A percentile compares a stretch with the other conserved stretches of the same genome.
phyloP scores from a whole-genome alignment of 805 yeast species.

The Kuraishia cidri region DNA sequence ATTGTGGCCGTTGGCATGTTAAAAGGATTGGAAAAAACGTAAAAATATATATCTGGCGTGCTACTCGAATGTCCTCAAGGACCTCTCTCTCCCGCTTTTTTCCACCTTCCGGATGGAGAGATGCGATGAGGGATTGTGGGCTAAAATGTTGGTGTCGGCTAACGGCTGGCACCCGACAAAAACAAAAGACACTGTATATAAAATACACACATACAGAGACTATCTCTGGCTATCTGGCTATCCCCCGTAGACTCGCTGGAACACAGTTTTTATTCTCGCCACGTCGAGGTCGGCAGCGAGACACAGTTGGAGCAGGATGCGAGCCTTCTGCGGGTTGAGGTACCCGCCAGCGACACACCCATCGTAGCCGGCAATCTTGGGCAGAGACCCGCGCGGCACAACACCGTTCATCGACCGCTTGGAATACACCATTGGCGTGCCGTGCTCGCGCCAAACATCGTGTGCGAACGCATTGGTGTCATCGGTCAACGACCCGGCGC shows the following conservation, averaged over 20 bases:
- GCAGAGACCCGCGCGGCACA: slow-evolving; percentile 47
- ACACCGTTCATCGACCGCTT: slow-evolving; percentile 65
- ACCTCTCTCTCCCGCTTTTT: no score
- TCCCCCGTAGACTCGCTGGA: slow-evolving; percentile 2
- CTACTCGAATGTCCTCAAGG: no score
- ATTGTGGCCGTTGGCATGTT: no score
- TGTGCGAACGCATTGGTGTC: slow-evolving; percentile 34
- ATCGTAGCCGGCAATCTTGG: slow-evolving; percentile 19
- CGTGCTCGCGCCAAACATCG: slow-evolving; percentile 24
- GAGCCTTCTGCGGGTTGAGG: slow-evolving; percentile 55
- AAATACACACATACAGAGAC: no score
- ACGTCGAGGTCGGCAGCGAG: neutral
- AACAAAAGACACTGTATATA: no score
- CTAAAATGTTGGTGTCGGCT: no score
- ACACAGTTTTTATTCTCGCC: neutral
- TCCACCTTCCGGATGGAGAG: no score
- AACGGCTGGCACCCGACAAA: no score
- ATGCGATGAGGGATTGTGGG: no score
- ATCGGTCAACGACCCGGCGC: slow-evolving; percentile 58
- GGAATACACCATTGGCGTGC: slow-evolving; percentile 52
- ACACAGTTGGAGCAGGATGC: slow-evolving; percentile 50
- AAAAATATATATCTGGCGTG: no score
- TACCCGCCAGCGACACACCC: slow-evolving; percentile 56
- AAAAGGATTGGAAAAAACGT: no score
- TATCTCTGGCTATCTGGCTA: no score